Base-by-base conservation (phyloP, 768 basidiomycete genomes). In the Termitomyces sp. region DNA sequence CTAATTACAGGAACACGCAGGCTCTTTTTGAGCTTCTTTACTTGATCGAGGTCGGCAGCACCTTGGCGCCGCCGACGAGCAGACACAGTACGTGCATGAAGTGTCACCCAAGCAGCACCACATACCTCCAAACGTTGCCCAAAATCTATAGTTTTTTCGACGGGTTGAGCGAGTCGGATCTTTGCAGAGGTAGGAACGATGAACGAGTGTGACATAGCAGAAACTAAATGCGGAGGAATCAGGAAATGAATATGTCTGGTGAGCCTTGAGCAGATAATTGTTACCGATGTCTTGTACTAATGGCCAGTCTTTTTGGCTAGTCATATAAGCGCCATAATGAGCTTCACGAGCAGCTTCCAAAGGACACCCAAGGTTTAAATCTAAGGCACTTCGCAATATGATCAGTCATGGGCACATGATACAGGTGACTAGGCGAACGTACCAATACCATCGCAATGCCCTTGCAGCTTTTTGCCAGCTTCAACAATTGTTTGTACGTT, bases 281-380 rank as follows among this genome's bases (percentile, higher is more conserved):
- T 58, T 68, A 87, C 90, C 85, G 55, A 92, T 84, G 43, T 74
- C 66, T 63, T 84, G 76, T 0, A 90, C 82, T 10, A 86, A 64
- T 2, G 83, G 82, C 89, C 90, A 89, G 59, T 91, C 88, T 62
- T 81, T 83, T 63, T 84, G 83, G 21, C 77, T 79, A 14, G 91
- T 77, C n/a, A 92, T 75, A 65, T 91, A 92, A 17, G 84, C 88
- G 3, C 90, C 90, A 63, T 79, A 88, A 63, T 86, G 89, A 10
- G 77, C 82, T 40, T 85, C 80, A 37, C 77, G 75, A 12, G 90
- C 89, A 25, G 79, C 75, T 52, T 86, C 82, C 63, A 89, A 89
- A 23, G 90, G 90, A 67, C 90, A 92, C 16, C 90, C 90, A 11
- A 92, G 78, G 68, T 92, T 92, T 52, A 92, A 66, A 73, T 92